phyloP scores from a whole-genome alignment of 2,329 filamentous ascomycete species.

The Arthrinium phaeospermum region DNA sequence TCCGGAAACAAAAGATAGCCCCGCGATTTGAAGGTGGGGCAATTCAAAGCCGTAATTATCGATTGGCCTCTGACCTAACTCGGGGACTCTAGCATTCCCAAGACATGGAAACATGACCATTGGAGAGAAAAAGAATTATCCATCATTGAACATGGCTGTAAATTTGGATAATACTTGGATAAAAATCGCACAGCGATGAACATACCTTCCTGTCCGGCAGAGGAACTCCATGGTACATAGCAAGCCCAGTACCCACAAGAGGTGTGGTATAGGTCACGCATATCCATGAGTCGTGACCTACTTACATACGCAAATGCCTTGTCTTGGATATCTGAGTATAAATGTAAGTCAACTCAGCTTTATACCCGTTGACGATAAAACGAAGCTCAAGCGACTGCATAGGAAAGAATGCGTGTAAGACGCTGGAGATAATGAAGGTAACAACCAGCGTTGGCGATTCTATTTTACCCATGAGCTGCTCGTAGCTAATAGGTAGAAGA shows the following conservation, averaged over 20 bases:
- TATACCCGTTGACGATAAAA: not conserved
- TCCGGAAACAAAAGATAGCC: constrained; percentile 2
- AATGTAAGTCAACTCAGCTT: too few species aligned
- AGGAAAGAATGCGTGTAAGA: not conserved
- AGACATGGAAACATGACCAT: not conserved
- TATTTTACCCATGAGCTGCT: not conserved
- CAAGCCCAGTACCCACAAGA: not conserved
- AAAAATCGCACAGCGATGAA: not conserved
- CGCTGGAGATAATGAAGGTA: not conserved
- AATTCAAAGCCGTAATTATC: not conserved
- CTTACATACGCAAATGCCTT: not conserved
- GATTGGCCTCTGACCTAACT: constrained; percentile 4
- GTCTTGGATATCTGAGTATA: not conserved
- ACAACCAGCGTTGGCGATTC: not conserved
- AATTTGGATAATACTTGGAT: not conserved
- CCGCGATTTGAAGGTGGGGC: constrained; percentile 5
- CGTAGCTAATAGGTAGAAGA: not conserved
- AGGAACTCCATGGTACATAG: not conserved
- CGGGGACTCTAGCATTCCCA: not conserved
- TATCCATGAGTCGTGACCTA: not conserved
- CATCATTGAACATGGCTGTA: not conserved
- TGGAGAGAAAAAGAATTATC: not conserved
- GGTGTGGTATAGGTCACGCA: not conserved
- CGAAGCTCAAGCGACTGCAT: not conserved
- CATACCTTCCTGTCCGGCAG: not conserved